These are phyloP conservation scores for Nigrograna mackinnonii DNA, from an alignment of 2,329 filamentous ascomycete genomes.

Conservation along the genomic window DNA sequence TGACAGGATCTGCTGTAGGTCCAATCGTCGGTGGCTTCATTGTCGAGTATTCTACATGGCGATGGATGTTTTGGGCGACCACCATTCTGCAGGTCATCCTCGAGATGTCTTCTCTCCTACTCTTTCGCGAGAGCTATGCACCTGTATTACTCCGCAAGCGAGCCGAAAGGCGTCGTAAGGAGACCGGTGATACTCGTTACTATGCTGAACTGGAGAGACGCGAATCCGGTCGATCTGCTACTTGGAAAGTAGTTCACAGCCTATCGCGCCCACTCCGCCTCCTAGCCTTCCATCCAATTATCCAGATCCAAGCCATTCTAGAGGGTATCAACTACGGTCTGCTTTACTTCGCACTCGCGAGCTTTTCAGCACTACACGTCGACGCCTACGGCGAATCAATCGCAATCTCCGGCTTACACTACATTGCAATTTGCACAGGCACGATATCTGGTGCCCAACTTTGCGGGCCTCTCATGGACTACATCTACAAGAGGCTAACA, in stretches of 20 bases:
- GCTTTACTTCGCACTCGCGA: constrained; percentile 26
- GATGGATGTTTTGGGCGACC: constrained; percentile 28
- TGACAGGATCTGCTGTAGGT: constrained; percentile 23
- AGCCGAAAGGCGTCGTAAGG: not conserved
- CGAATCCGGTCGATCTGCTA: no score
- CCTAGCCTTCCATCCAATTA: constrained; percentile 56
- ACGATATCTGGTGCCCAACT: constrained; percentile 50
- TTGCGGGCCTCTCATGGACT: constrained; percentile 49
- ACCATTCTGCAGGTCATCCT: constrained; percentile 18
- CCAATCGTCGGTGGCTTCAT: constrained; percentile 26
- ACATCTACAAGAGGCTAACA: constrained; percentile 39
- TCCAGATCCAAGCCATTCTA: constrained; percentile 47
- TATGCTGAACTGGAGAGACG: no score
- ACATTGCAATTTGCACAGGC: constrained; percentile 60
- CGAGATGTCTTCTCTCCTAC: constrained; percentile 59
- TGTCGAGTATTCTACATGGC: constrained; percentile 18
- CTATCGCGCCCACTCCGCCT: constrained; percentile 60
- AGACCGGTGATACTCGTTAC: not conserved
- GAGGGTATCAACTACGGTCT: constrained; percentile 46
- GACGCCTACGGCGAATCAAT: constrained; percentile 18
- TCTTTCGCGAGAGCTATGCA: constrained; percentile 65
- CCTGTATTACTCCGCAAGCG: constrained; percentile 55
- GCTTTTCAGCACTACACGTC: constrained; percentile 23
- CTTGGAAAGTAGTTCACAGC: no score
- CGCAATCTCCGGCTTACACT: constrained; percentile 19